A percentile compares a stretch with the other conserved stretches of the same genome.
Evolutionary conservation across 169 alveolate genomes (phyloP).

Genomic region (Besnoitia besnoiti): DNA sequence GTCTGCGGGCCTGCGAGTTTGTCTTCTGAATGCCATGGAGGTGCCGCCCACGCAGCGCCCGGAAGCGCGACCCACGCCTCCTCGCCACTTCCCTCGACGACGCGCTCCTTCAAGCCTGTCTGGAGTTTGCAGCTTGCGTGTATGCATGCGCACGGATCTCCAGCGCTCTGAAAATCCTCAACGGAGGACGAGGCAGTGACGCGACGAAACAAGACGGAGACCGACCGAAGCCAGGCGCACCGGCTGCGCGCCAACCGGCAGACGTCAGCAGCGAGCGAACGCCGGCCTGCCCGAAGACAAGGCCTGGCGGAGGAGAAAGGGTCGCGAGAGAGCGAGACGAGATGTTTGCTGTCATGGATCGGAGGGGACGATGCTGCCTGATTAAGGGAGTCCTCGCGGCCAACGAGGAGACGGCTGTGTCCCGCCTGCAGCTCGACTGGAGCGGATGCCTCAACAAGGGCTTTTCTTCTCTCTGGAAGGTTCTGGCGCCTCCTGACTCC

Average conservation of each 20-base stretch:
- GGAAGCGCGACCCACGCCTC: no score
- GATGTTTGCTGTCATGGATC: slow-evolving; percentile 5
- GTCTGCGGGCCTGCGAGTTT: no score
- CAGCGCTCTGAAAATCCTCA: no score
- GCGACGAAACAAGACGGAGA: not conserved
- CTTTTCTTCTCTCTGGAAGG: not conserved
- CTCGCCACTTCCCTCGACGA: no score
- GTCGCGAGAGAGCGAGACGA: not conserved
- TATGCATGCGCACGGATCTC: no score
- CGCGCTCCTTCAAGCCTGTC: no score
- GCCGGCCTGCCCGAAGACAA: not conserved
- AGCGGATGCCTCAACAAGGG: not conserved
- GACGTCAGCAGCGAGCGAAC: no score
- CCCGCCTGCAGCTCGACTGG: not conserved
- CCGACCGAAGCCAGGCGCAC: no score
- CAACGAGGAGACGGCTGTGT: not conserved
- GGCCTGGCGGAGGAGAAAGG: not conserved
- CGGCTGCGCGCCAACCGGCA: no score
- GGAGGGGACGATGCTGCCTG: slow-evolving; percentile 7
- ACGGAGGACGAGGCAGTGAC: not conserved
- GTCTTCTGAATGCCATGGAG: no score
- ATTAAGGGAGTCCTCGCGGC: not conserved
- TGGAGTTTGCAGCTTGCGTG: no score
- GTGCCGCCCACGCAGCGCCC: no score
- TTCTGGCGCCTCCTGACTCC: not conserved